Base-by-base conservation (phyloP, 257 asterid genomes). In the Haberlea rhodopensis region DNA sequence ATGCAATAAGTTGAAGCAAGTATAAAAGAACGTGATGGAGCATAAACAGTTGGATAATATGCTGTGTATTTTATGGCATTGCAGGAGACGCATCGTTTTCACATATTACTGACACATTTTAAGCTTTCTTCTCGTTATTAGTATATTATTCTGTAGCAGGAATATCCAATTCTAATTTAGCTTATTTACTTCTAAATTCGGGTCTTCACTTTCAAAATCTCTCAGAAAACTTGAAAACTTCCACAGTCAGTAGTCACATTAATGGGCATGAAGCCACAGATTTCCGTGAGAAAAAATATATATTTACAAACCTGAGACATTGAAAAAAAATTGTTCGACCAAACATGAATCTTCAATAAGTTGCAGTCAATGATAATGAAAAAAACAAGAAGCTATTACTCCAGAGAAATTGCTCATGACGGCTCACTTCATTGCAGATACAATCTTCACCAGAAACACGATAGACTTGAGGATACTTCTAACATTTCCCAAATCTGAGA, bases 1-100 rank as follows among this genome's bases (percentile, higher is more conserved):
- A 60, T 9, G 13, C 22, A 34, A 59, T 63, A 60, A 62, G 23
- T 28, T 43, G 29, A 65, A 64, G 56, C 78, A 43, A 13, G 59
- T 29, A 48, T 5, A 18, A 49, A 21, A 53, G 5, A 43, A 49
- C 52, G 53, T 16, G 18, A 18, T 11, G 19, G 26, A 26, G 22
- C 8, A 25, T 3, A 31, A 40, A 32, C 31, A 59, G 22, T 34
- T 11, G 26, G 29, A 31, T 19, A 37, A 34, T 32, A 16, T 13
- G 2, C 19, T 25, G 11, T 34, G 37, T 8, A 9, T 23, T 4
- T 24, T 37, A 56, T 11, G 61, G 6, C 43, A 52, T 7, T 27
- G 19, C 13, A 18, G 15, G 8, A 52, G 15, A 52, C 29, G n/a
- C 60, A 28, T 20, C 11, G 0, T 26, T 28, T 13, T 16, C 5